phyloP scores from a whole-genome alignment of 805 yeast genomes.

The Priceomyces medius region DNA sequence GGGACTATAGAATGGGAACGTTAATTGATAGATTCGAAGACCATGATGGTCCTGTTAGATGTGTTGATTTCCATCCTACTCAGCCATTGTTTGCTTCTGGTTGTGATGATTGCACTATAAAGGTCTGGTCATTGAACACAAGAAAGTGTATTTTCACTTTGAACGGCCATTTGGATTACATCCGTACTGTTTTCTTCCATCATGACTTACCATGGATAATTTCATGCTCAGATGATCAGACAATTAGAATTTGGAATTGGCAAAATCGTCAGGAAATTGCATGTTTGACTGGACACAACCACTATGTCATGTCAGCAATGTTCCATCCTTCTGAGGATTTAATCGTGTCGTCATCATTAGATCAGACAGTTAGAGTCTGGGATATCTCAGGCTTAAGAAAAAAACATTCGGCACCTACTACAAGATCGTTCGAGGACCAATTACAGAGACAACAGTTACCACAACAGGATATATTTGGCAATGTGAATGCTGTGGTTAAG shows the following conservation, averaged over 20 bases:
- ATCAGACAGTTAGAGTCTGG: slow-evolving; percentile 99
- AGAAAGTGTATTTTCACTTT: slow-evolving; percentile 90
- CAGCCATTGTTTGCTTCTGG: slow-evolving; percentile 97
- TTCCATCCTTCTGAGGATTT: slow-evolving; percentile 95
- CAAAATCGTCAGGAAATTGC: slow-evolving; percentile 97
- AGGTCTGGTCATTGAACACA: slow-evolving; percentile 93
- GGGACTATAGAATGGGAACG: slow-evolving; percentile 99
- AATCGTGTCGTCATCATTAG: slow-evolving; percentile 92
- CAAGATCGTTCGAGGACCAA: slow-evolving; percentile 52
- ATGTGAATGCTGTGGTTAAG: slow-evolving; percentile 90
- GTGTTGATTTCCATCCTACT: slow-evolving; percentile 94
- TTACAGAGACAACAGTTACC: slow-evolving; percentile 62
- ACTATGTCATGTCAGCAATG: slow-evolving; percentile 96
- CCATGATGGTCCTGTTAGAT: slow-evolving; percentile 97
- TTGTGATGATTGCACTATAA: slow-evolving; percentile 93
- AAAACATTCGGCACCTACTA: slow-evolving; percentile 81
- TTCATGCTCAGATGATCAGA: slow-evolving; percentile 95
- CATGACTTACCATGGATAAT: slow-evolving; percentile 96
- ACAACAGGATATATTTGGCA: slow-evolving; percentile 92
- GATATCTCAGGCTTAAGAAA: slow-evolving; percentile 93
- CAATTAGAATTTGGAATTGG: slow-evolving; percentile 99
- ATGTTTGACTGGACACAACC: slow-evolving; percentile 95
- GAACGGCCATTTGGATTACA: slow-evolving; percentile 92
- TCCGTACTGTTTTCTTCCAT: slow-evolving; percentile 92
- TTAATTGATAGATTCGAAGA: slow-evolving; percentile 94